A percentile compares a stretch with the other conserved stretches of the same genome.
These are phyloP conservation scores for Fusarium cicatricum DNA, from an alignment of 2,329 filamentous ascomycete species.

Conservation along the genomic window DNA sequence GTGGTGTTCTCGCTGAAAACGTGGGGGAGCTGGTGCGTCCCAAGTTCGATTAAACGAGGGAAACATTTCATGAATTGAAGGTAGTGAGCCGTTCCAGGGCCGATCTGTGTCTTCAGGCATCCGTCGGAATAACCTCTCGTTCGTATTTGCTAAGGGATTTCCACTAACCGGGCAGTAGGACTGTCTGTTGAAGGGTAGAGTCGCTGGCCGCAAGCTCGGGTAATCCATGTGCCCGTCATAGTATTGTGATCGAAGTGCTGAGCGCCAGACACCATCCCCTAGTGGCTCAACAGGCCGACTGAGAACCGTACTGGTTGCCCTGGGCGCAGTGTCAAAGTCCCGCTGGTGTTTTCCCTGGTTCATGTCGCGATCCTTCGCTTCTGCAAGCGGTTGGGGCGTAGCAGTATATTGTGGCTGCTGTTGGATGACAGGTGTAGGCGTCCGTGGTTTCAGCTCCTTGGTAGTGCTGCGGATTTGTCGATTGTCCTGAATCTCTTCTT, in stretches of 20 bases:
- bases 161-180: neutral
- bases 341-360: neutral
- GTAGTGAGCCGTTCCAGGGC: constrained; percentile 8
- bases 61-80: constrained; percentile 27
- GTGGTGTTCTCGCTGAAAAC: neutral
- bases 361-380: neutral
- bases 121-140: neutral
- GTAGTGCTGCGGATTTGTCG: neutral
- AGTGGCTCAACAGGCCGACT: neutral
- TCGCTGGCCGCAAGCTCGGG: neutral
- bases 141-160: neutral
- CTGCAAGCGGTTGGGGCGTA: neutral
- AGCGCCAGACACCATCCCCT: constrained; percentile 6
- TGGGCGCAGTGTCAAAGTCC: neutral
- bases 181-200: neutral
- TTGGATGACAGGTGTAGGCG: neutral
- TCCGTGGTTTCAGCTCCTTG: neutral
- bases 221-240: neutral
- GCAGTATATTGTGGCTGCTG: neutral
- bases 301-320: neutral
- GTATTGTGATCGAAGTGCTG: neutral
- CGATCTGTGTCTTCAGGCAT: neutral
- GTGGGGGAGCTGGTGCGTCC: neutral
- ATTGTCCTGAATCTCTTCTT: neutral
- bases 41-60: neutral